Evolutionary conservation across 257 asterid species (phyloP), one percentile per base, ranked within the genome.

Genomic region (Solanum corneliomulleri): DNA sequence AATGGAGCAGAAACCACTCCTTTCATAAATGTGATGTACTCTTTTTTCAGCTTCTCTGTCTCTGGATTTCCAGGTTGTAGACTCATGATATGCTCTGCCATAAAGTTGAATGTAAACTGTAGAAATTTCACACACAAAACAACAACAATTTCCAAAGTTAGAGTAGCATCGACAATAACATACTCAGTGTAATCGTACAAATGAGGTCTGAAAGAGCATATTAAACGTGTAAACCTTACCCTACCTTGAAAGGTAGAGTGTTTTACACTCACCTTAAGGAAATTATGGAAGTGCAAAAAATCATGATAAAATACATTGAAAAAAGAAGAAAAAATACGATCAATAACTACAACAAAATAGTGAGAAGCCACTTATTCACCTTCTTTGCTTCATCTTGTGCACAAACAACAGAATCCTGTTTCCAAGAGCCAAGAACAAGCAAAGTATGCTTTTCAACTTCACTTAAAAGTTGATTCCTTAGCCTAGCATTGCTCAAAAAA

Each of bases 321-420:
- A 62, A 13, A 8, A 64, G 33, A 25, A 64, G 16, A 5, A 64
- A 11, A 64, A 11, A n/a, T 2, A n/a, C 0, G 68, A 60, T 4
- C 3, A 11, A 7, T 11, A 64, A n/a, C 9, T 64, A 64, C 2
- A 12, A n/a, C 3, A 7, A n/a, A 21, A 62, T 23, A 62, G 31
- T 62, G 31, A 9, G 7, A 1, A 37, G 39, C 60, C 56, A 75
- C 52, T n/a, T 42, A 77, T 11, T 4, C 15, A 96, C 98, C 98
- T 94, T 95, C 58, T 95, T 96, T n/a, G 99, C 96, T 88, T 96
- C 96, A 88, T 96, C 98, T 80, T 96, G 99, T 14, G 98, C 99
- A 74, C 84, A 90, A 82, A 95, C 87, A 20, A 92, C 88, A 64
- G 97, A 91, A 75, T 87, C 84, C 21, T 92, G 83, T 27, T 11